phyloP scores from a whole-genome alignment of 257 asterid species.

The Salvia miltiorrhiza region DNA sequence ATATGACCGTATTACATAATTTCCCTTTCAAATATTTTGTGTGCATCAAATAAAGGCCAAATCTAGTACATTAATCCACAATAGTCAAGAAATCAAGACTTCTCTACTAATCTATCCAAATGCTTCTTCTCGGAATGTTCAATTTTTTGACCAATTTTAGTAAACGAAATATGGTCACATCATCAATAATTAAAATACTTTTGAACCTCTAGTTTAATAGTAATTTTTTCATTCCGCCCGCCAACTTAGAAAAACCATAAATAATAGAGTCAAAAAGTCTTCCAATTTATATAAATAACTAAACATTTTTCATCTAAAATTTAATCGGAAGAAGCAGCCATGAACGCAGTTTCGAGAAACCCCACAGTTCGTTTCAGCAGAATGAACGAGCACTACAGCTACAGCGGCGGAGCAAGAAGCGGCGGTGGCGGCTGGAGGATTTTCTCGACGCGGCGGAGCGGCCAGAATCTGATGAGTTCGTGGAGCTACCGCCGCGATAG shows the following conservation, averaged over 20 bases:
- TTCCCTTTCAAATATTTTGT: no score
- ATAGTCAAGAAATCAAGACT: no score
- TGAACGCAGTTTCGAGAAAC: slow-evolving; percentile 34
- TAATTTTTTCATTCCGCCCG: slow-evolving; percentile 22
- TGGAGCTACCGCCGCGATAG: slow-evolving; percentile 43
- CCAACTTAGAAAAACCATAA: slow-evolving; percentile 23
- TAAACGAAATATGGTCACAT: not conserved
- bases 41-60: no score
- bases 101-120: no score
- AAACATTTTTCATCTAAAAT: no score
- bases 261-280: not conserved
- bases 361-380: slow-evolving; percentile 33
- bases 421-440: slow-evolving; percentile 34
- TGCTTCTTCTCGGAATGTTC: no score
- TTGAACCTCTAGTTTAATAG: not conserved
- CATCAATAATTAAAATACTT: not conserved
- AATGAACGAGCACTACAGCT: not conserved
- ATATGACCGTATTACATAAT: no score
- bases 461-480: slow-evolving; percentile 37
- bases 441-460: slow-evolving; percentile 33
- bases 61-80: no score
- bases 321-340: not conserved
- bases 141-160: slow-evolving; percentile 2
- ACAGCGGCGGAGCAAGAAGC: not conserved
- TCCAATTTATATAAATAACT: not conserved